Evolutionary conservation across 2,329 filamentous ascomycete species (phyloP).

Genomic region (Fusarium ramigenum): DNA sequence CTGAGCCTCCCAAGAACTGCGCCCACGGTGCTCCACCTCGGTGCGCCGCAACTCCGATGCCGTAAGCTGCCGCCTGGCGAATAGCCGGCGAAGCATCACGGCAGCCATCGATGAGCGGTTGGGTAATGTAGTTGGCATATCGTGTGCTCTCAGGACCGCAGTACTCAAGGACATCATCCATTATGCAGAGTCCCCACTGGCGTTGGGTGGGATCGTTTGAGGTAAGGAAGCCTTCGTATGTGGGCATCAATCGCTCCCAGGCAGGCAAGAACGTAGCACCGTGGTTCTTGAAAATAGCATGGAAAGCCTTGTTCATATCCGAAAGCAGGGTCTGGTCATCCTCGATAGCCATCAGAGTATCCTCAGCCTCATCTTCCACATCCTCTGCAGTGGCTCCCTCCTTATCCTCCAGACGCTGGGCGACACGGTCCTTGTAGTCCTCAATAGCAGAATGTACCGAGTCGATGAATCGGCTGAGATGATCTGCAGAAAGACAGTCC

Average conservation of each 20-base stretch:
- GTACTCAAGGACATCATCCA: conserved; percentile 98
- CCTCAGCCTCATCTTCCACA: conserved; percentile 88
- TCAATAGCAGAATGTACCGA: conserved; percentile 85
- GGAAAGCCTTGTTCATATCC: conserved; percentile 99
- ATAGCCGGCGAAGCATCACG: conserved; percentile 88
- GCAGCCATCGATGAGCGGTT: conserved; percentile 87
- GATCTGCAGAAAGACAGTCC: conserved; percentile 77
- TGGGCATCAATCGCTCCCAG: conserved; percentile 86
- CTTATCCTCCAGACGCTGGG: conserved; percentile 83
- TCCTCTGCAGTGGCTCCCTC: conserved; percentile 80
- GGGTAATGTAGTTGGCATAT: conserved; percentile 86
- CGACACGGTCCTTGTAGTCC: conserved; percentile 91
- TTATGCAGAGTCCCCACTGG: conserved; percentile 99
- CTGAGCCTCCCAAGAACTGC: conserved; percentile 81
- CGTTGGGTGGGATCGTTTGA: conserved; percentile 88
- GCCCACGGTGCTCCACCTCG: conserved; percentile 89
- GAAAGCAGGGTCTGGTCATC: conserved; percentile 96
- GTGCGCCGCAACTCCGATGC: conserved; percentile 93
- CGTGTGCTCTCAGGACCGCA: conserved; percentile 88
- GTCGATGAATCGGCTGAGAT: conserved; percentile 90
- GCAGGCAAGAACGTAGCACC: conserved; percentile 82
- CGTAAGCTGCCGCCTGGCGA: conserved; percentile 94
- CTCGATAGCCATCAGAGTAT: conserved; percentile 89
- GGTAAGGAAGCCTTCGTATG: conserved; percentile 85
- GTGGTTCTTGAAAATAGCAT: conserved; percentile 98